Percentiles rank a stretch among this genome's conserved stretches.
Evolutionary conservation across 2,329 filamentous ascomycete species (phyloP).

Genomic region (Fusarium pilosicola): DNA sequence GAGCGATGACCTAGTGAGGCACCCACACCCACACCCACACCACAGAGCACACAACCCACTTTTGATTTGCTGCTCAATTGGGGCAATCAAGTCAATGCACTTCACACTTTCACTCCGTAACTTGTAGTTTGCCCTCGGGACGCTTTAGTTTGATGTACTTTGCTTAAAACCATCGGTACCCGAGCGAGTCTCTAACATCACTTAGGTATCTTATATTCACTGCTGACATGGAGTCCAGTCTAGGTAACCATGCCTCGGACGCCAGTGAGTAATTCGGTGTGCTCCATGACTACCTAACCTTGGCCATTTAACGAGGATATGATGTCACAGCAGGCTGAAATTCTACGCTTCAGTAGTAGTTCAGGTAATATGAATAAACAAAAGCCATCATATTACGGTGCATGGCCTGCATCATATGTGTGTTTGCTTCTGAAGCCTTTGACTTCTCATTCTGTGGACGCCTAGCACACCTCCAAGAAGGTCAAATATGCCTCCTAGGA

Average conservation of each 20-base stretch:
- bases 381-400: neutral
- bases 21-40: slow-evolving; percentile 7
- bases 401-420: neutral
- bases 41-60: slow-evolving; percentile 22
- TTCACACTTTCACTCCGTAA: slow-evolving; percentile 18
- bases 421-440: neutral
- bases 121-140: slow-evolving; percentile 6
- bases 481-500: neutral
- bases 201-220: neutral
- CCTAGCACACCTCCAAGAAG: neutral
- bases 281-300: neutral
- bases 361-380: neutral
- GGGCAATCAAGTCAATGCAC: slow-evolving; percentile 5
- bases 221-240: neutral
- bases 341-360: neutral
- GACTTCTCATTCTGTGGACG: neutral
- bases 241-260: too few species aligned
- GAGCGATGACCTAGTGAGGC: slow-evolving; percentile 40
- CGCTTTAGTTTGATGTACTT: slow-evolving; percentile 9
- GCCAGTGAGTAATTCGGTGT: neutral
- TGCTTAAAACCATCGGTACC: slow-evolving; percentile 17
- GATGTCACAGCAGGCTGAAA: neutral
- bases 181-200: slow-evolving; percentile 9
- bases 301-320: neutral
- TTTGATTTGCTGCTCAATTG: slow-evolving; percentile 6